phyloP scores from a whole-genome alignment of 2,329 filamentous ascomycete genomes.

The Phoma sp. region DNA sequence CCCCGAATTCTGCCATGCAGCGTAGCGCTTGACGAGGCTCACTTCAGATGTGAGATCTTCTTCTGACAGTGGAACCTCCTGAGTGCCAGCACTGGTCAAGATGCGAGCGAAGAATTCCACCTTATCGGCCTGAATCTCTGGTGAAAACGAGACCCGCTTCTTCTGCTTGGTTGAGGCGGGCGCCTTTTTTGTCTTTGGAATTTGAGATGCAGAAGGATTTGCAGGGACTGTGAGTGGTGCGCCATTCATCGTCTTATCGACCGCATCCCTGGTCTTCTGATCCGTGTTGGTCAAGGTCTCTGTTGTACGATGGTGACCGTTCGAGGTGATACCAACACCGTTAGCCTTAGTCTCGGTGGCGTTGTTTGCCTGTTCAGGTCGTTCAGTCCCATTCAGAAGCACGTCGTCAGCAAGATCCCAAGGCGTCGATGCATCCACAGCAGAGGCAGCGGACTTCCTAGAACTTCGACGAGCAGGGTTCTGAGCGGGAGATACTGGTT shows the following conservation, averaged over 20 bases:
- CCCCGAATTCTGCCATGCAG: conserved; percentile 13
- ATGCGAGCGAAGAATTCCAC: conserved; percentile 24
- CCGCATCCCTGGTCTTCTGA: not conserved
- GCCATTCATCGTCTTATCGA: not conserved
- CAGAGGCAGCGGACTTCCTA: conserved; percentile 15
- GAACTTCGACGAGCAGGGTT: conserved; percentile 24
- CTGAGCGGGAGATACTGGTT: not conserved
- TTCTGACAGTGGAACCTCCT: conserved; percentile 13
- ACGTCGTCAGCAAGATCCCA: conserved; percentile 2
- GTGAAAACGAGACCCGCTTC: conserved; percentile 7
- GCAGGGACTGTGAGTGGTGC: not conserved
- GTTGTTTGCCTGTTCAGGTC: not conserved
- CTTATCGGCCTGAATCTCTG: not conserved
- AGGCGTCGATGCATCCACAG: conserved; percentile 2
- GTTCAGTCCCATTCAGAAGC: not conserved
- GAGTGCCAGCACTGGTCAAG: conserved; percentile 2
- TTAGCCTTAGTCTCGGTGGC: not conserved
- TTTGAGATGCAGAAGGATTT: not conserved
- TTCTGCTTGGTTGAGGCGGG: not conserved
- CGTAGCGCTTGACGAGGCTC: conserved; percentile 18
- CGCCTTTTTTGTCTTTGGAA: not conserved
- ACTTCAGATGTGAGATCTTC: conserved; percentile 10
- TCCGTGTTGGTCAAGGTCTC: not conserved
- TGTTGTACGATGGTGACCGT: not conserved
- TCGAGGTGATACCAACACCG: not conserved